Conservation (phyloP, 2,329 filamentous ascomycete species). For the Aureobasidium sp. region DNA sequence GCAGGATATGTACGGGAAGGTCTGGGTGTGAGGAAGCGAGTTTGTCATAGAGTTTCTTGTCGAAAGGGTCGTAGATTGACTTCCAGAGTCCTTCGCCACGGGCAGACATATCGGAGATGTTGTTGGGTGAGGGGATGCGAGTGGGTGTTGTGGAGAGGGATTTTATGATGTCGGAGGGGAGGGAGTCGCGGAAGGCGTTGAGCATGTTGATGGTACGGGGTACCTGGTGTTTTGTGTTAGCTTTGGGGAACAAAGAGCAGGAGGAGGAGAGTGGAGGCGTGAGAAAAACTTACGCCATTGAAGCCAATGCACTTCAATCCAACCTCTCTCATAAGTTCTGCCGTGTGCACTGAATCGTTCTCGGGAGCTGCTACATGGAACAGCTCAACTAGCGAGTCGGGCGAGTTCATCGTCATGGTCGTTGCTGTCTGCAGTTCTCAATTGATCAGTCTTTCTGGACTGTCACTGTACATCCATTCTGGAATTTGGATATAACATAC, state of each 20-base stretch:
- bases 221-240: slow-evolving; percentile 42
- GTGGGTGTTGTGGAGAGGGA: slow-evolving; percentile 52
- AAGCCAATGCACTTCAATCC: slow-evolving; percentile 72
- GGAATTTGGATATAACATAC: slow-evolving; percentile 33
- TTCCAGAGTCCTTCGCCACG: slow-evolving; percentile 66
- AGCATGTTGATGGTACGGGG: slow-evolving; percentile 79
- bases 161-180: slow-evolving; percentile 50
- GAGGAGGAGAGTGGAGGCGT: neutral
- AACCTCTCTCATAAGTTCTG: slow-evolving; percentile 68
- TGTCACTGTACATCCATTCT: neutral
- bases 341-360: slow-evolving; percentile 42
- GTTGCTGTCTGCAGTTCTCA: slow-evolving; percentile 56
- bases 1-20: slow-evolving; percentile 70
- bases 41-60: slow-evolving; percentile 62
- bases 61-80: slow-evolving; percentile 68
- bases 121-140: slow-evolving; percentile 40
- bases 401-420: slow-evolving; percentile 81
- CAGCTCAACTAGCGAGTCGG: slow-evolving; percentile 61
- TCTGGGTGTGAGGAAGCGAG: slow-evolving; percentile 73
- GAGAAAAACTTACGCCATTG: slow-evolving; percentile 50
- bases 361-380: slow-evolving; percentile 38
- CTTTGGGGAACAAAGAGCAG: neutral
- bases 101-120: slow-evolving; percentile 44
- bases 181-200: slow-evolving; percentile 58
- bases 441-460: neutral